Evolutionary conservation across 2,329 filamentous ascomycete species (phyloP).

Genomic region (Cercospora zeina): DNA sequence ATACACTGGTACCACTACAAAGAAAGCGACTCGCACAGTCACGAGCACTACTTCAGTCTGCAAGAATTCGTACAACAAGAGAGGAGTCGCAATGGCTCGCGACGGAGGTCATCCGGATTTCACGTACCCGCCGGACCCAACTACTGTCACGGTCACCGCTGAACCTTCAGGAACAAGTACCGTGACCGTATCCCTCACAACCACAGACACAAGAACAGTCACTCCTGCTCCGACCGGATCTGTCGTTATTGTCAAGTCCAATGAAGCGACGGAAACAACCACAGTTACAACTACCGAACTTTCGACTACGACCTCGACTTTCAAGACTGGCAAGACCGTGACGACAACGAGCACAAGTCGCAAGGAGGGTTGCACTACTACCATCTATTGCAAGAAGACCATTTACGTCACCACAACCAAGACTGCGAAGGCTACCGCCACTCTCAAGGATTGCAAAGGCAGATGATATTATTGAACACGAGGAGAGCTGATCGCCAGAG

Average conservation of each 20-base stretch:
- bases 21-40: not conserved
- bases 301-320: not conserved
- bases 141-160: slow-evolving; percentile 3
- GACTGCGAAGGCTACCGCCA: not conserved
- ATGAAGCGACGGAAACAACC: not conserved
- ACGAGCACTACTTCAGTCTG: slow-evolving; percentile 1
- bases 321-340: not conserved
- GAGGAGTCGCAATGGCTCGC: not conserved
- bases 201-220: not conserved
- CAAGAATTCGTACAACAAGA: slow-evolving; percentile 2
- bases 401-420: not conserved
- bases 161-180: not conserved
- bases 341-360: not conserved
- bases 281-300: not conserved
- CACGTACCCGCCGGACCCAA: slow-evolving; percentile 2
- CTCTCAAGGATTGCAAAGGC: not conserved
- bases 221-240: not conserved
- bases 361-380: not conserved
- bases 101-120: slow-evolving; percentile 5
- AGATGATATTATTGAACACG: not conserved
- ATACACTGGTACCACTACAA: not conserved
- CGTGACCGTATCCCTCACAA: not conserved
- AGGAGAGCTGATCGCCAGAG: not conserved
- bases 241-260: not conserved
- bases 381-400: not conserved